These are phyloP conservation scores for Adansonia grandidieri DNA, from an alignment of 441 rosid species.

Conservation along the genomic window DNA sequence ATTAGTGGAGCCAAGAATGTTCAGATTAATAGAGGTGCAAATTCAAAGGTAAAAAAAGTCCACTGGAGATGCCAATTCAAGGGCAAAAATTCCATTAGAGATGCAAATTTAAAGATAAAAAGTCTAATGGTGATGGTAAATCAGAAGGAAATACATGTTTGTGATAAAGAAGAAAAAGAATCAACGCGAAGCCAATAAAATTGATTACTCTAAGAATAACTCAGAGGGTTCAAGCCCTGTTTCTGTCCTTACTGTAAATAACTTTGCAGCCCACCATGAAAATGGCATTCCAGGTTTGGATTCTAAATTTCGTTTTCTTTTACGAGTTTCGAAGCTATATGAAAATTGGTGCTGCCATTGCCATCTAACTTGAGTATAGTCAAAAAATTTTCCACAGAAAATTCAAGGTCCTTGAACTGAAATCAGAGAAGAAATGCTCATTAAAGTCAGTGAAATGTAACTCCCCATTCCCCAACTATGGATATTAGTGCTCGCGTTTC, in stretches of 20 bases:
- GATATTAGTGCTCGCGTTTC: constrained; percentile 10
- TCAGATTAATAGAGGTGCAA: constrained; percentile 22
- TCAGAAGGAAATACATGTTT: constrained; percentile 36
- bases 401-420: constrained; percentile 19
- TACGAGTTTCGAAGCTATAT: not conserved
- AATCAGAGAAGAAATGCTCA: constrained; percentile 26
- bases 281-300: constrained; percentile 50
- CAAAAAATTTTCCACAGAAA: constrained; percentile 24
- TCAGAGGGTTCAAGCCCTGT: constrained; percentile 52
- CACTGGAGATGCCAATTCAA: too few relatives aligned
- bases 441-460: constrained; percentile 5
- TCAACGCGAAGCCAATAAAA: constrained; percentile 19
- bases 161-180: constrained; percentile 42
- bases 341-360: not conserved
- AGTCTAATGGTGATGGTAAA: constrained; percentile 33
- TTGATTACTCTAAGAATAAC: constrained; percentile 15
- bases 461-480: not conserved
- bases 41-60: too few relatives aligned
- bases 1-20: constrained; percentile 36
- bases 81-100: too few relatives aligned
- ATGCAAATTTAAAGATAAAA: constrained; percentile 23
- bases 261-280: constrained; percentile 41
- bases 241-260: constrained; percentile 57
- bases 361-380: not conserved
- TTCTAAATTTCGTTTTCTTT: not conserved